Percentiles rank a stretch among this genome's conserved stretches.
Evolutionary conservation across 768 basidiomycete genomes (phyloP).

Genomic region (Leccinum uliginosum): DNA sequence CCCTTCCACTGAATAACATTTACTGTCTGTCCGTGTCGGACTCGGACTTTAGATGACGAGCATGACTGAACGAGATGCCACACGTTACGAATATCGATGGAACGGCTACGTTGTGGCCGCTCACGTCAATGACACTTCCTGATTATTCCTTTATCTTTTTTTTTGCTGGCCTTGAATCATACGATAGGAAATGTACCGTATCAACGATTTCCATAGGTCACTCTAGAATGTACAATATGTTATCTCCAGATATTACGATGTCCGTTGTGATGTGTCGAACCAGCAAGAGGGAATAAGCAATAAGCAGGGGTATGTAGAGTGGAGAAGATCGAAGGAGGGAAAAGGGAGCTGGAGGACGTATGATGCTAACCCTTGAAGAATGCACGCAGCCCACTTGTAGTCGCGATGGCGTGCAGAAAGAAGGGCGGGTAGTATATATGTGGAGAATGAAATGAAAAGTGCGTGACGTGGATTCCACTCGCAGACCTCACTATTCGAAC

Average conservation of each 20-base stretch:
- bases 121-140: not conserved
- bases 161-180: not conserved
- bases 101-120: not conserved
- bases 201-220: not conserved
- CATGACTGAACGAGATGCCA: not conserved
- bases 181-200: not conserved
- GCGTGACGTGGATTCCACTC: not conserved
- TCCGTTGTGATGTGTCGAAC: slow-evolving; percentile 7
- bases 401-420: slow-evolving; percentile 8
- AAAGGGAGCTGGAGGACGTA: not conserved
- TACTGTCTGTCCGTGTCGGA: slow-evolving; percentile 7
- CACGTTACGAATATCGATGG: not conserved
- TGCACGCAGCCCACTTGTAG: not conserved
- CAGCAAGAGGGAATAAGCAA: slow-evolving; percentile 15
- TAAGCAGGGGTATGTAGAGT: slow-evolving; percentile 20
- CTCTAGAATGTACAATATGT: slow-evolving; percentile 15
- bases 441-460: slow-evolving; percentile 5
- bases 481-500: slow-evolving; percentile 33
- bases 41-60: not conserved
- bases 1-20: slow-evolving; percentile 35
- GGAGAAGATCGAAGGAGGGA: slow-evolving; percentile 9
- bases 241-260: slow-evolving; percentile 13
- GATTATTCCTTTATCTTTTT: not conserved
- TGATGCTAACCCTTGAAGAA: not conserved
- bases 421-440: slow-evolving; percentile 5